Evolutionary conservation across 345 rosid species (phyloP).

Genomic region (Bruguiera sexangula): DNA sequence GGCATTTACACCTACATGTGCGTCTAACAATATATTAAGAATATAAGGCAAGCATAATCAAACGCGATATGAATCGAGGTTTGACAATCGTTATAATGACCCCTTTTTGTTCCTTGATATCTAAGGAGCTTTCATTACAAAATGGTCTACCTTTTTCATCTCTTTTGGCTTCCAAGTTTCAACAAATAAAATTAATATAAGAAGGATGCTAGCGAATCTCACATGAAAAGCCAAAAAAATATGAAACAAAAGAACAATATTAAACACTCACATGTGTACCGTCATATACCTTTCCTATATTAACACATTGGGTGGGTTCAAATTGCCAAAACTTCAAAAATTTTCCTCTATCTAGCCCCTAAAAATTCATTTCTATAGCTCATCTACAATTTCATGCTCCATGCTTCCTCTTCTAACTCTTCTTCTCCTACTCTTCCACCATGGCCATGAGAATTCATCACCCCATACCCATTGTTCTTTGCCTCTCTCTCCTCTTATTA

Average conservation of each 20-base stretch:
- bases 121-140: slow-evolving; percentile 49
- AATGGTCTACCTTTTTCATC: slow-evolving; percentile 24
- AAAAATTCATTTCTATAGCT: not conserved
- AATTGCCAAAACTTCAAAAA: slow-evolving; percentile 1
- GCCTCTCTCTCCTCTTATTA: slow-evolving; percentile 54
- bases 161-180: slow-evolving; percentile 3
- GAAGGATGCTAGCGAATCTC: slow-evolving; percentile 30
- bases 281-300: slow-evolving; percentile 6
- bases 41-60: slow-evolving; percentile 30
- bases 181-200: slow-evolving; percentile 29
- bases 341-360: not conserved
- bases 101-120: slow-evolving; percentile 40
- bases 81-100: slow-evolving; percentile 32
- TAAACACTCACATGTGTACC: slow-evolving; percentile 12
- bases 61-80: slow-evolving; percentile 33
- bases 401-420: slow-evolving; percentile 44
- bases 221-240: slow-evolving; percentile 23
- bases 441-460: slow-evolving; percentile 54
- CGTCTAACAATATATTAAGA: not conserved
- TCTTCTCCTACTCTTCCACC: slow-evolving; percentile 32
- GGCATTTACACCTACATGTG: too few relatives aligned
- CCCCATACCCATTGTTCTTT: slow-evolving; percentile 38
- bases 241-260: not conserved
- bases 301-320: slow-evolving; percentile 13
- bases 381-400: slow-evolving; percentile 29